These are phyloP conservation scores for Oryza coarctata DNA, from an alignment of 176 grass and related monocot species.

Conservation along the genomic window DNA sequence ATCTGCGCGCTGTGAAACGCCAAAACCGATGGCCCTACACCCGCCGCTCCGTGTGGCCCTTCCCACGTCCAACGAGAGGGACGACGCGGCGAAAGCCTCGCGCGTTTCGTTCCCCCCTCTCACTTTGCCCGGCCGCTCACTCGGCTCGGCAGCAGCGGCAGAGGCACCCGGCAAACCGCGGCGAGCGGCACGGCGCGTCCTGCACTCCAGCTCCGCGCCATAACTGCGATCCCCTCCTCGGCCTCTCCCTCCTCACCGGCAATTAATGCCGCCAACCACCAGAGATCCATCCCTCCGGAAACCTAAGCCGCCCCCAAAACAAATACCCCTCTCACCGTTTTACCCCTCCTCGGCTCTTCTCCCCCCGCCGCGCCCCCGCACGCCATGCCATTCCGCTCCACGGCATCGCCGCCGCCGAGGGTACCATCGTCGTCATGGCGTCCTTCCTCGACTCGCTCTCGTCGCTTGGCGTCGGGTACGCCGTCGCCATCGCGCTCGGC, in stretches of 20 bases:
- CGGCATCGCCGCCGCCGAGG: constrained; percentile 9
- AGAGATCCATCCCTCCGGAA: constrained; percentile 16
- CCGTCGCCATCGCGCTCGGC: constrained; percentile 66
- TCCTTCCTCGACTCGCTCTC: constrained; percentile 51
- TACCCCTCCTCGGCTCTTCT: neutral
- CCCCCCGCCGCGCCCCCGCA: constrained; percentile 24
- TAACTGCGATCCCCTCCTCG: constrained; percentile 37
- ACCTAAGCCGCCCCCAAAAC: constrained; percentile 42
- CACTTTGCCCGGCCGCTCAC: neutral
- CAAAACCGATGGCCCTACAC: no score
- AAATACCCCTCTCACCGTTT: constrained; percentile 50
- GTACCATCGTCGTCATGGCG: neutral
- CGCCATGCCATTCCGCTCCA: constrained; percentile 48
- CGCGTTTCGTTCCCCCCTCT: neutral
- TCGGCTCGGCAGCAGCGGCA: neutral
- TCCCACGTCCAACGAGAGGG: no score
- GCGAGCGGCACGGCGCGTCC: neutral
- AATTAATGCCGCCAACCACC: constrained; percentile 61
- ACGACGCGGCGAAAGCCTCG: neutral
- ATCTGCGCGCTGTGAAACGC: neutral
- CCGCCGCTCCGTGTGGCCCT: neutral
- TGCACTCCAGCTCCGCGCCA: constrained; percentile 34
- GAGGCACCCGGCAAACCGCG: neutral
- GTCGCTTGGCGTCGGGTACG: constrained; percentile 52
- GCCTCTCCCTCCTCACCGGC: constrained; percentile 41